phyloP scores from a whole-genome alignment of 257 asterid genomes.

The Solanum peruvianum region DNA sequence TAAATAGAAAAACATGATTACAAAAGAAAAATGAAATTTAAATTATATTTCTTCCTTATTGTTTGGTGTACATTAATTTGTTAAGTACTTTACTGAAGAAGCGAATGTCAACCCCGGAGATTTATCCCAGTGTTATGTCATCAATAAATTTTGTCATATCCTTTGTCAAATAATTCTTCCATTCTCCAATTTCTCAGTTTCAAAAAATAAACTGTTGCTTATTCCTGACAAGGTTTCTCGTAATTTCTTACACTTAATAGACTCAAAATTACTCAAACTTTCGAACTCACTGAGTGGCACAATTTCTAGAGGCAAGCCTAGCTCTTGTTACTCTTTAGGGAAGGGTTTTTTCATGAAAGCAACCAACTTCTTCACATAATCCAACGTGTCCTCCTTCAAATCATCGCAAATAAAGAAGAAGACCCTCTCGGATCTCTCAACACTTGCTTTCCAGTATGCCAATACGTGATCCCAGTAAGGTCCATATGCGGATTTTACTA shows the following conservation, averaged over 20 bases:
- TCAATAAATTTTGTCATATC: neutral
- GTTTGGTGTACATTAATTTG: neutral
- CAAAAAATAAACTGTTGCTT: neutral
- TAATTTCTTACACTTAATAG: neutral
- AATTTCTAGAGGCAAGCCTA: neutral
- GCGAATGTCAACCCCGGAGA: neutral
- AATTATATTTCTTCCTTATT: neutral
- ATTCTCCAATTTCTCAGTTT: constrained; percentile 8
- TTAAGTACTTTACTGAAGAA: neutral
- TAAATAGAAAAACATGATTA: no score
- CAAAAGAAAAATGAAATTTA: neutral
- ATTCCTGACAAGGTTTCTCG: no score
- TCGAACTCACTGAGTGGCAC: neutral
- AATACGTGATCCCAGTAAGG: neutral
- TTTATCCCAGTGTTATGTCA: neutral
- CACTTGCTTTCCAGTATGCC: neutral
- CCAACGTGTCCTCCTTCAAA: neutral
- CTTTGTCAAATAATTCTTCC: constrained; percentile 1
- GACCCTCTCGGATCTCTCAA: neutral
- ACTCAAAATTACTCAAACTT: constrained; percentile 4
- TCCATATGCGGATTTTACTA: neutral
- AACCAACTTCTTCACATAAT: neutral
- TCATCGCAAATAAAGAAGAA: neutral
- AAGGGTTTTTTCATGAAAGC: neutral
- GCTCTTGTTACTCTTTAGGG: neutral